Evolutionary conservation across 2,329 filamentous ascomycete genomes (phyloP).

Genomic region (Diplodia sapinea): DNA sequence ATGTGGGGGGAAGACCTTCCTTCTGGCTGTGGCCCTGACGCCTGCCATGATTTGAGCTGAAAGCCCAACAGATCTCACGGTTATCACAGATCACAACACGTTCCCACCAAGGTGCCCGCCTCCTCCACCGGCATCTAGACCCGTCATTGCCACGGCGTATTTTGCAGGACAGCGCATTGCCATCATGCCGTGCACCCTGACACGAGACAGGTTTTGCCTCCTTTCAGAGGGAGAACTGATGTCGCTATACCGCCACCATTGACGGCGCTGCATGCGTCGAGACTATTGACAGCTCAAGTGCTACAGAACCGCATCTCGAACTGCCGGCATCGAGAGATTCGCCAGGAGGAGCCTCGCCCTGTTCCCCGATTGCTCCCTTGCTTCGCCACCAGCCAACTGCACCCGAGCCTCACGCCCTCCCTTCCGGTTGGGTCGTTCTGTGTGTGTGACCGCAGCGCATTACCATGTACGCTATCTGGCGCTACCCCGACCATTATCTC

Average conservation of each 20-base stretch:
- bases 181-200: constrained; percentile 16
- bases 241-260: background rate
- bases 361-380: background rate
- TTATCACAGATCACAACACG: background rate
- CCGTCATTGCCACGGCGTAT: background rate
- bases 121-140: background rate
- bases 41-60: background rate
- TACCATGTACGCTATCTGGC: background rate
- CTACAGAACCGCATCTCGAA: constrained; percentile 13
- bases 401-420: constrained; percentile 7
- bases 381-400: background rate
- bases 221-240: background rate
- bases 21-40: background rate
- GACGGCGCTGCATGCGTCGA: constrained; percentile 1
- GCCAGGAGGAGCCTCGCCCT: background rate
- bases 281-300: constrained; percentile 14
- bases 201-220: constrained; percentile 17
- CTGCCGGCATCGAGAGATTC: background rate
- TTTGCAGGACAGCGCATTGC: background rate
- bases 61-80: background rate
- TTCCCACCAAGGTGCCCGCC: background rate
- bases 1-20: constrained; percentile 6
- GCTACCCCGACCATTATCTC: background rate
- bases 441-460: background rate
- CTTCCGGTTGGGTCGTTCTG: background rate